Evolutionary conservation across 345 rosid genomes (phyloP), one percentile per base, ranked within the genome.

Genomic region (Eucalyptus shirleyi): DNA sequence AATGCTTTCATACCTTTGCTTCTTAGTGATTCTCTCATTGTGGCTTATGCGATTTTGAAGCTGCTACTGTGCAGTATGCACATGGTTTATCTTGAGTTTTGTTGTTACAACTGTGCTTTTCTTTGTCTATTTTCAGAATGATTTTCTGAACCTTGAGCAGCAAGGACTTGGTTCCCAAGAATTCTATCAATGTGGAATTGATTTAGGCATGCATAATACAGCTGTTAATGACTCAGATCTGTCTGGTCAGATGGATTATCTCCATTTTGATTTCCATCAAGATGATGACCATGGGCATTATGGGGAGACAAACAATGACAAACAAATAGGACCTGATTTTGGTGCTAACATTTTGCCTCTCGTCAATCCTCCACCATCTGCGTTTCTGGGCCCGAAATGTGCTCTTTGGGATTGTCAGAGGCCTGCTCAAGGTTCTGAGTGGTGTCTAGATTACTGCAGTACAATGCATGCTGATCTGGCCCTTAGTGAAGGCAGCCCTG

Each of bases 371-470:
- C 94, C 96, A 60, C 96, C 99, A 30, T 93, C 96, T 91, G 97
- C 99, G 19, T 96, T 96, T 91, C 45, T 97, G 94, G 96, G 98
- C 34, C 98, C 97, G 50, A 96, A 94, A 90, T 97, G 99, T 93
- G 96, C 99, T 18, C 95, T 97, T 9, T 97, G 98, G 99, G 99
- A 96, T 89, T 97, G 99, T 90, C 91, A 96, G 67, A 94, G 99
- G 91, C 99, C 99, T 72, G 96, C 96, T 91, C 96, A 94, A 50
- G 96, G 94, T 55, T 91, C 92, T 55, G 96, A 94, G 32, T 92
- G 93, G 94, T 93, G 88, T 77, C 67, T 90, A 87, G 95, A 95
- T 72, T 96, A 96, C 90, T 97, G 99, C 94, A 95, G 97, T 89
- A 89, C 93, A 89, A 94, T 92, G 93, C 99, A 96, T 93, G 94